phyloP scores from a whole-genome alignment of 176 grass and related monocot species.

The Elaeis guineensis region DNA sequence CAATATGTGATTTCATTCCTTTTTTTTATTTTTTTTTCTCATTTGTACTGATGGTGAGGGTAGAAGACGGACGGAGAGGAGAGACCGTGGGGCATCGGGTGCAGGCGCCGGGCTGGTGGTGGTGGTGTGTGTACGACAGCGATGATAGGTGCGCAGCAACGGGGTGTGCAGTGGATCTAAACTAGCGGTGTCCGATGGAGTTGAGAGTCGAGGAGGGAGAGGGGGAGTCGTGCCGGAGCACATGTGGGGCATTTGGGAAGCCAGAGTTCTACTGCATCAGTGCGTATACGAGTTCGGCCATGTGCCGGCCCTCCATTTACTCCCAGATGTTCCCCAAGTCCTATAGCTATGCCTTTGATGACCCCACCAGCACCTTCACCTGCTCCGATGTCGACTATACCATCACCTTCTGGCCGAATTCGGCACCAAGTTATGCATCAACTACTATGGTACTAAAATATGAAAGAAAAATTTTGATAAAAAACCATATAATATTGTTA shows the following conservation, averaged over 20 bases:
- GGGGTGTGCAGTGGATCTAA: slow-evolving; percentile 72
- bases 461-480: too few relatives aligned
- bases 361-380: slow-evolving; percentile 85
- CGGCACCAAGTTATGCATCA: slow-evolving; percentile 28
- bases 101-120: too few relatives aligned
- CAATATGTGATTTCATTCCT: too few relatives aligned
- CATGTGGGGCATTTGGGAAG: slow-evolving; percentile 83
- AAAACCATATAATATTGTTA: too few relatives aligned
- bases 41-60: too few relatives aligned
- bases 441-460: too few relatives aligned
- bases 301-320: slow-evolving; percentile 60
- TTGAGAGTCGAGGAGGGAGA: slow-evolving; percentile 31
- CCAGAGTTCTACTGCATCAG: slow-evolving; percentile 95
- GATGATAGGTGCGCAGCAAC: slow-evolving; percentile 37
- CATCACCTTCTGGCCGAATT: slow-evolving; percentile 87
- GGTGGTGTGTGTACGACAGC: slow-evolving; percentile 32
- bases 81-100: too few relatives aligned
- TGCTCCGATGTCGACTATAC: slow-evolving; percentile 65
- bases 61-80: too few relatives aligned
- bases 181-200: slow-evolving; percentile 64
- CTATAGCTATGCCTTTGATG: slow-evolving; percentile 97
- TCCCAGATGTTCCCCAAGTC: slow-evolving; percentile 81
- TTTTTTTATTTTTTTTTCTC: too few relatives aligned
- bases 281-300: slow-evolving; percentile 55
- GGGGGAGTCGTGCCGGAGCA: slow-evolving; percentile 70